Evolutionary conservation across 2,329 filamentous ascomycete genomes (phyloP), one percentile per base, ranked within the genome.

Genomic region (Sporothrix humicola): DNA sequence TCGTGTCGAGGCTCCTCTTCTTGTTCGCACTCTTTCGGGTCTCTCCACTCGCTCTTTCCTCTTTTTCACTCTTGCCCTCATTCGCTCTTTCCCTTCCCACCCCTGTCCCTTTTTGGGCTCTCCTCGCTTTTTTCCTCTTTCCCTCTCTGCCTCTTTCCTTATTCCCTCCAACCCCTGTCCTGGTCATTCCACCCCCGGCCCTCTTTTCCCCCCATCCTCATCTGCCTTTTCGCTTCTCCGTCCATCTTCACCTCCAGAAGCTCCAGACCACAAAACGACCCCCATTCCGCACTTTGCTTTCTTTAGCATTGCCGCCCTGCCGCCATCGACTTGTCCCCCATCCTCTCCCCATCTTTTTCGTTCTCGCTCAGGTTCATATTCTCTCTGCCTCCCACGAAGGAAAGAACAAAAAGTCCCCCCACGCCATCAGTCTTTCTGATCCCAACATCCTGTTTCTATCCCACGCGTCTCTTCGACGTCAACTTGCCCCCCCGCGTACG

Each of bases 321-420:
- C 59, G 37, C 59, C 59, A n/a, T 23, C 59, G 59, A 65, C n/a
- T 65, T n/a, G 44, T 65, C 59, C 59, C 59, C 59, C 59, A 46
- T 65, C 37, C 37, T 63, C 59, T 46, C 59, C 59, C 59, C 59
- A 65, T 65, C 37, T 65, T 65, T 65, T 42, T 4, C 31, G 37
- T 15, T 37, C 20, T 20, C 8, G 20, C 52, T 12, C 20, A 56
- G 20, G 3, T 6, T 23, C 2, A 56, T 12, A 56, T 20, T 56
- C 52, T 56, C 59, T 44, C 58, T 23, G 17, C 37, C 59, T 65
- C 59, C 59, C 37, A 65, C 59, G 37, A 65, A 46, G 20, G n/a
- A 26, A 10, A 26, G 52, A 26, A 37, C 52, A 52, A 52, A 52
- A n/a, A n/a, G 23, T 46, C 59, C 59, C 59, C 59, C 59, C 59